Evolutionary conservation across 371 early-diverging fungal species (phyloP).

Genomic region (Mucor sp.): DNA sequence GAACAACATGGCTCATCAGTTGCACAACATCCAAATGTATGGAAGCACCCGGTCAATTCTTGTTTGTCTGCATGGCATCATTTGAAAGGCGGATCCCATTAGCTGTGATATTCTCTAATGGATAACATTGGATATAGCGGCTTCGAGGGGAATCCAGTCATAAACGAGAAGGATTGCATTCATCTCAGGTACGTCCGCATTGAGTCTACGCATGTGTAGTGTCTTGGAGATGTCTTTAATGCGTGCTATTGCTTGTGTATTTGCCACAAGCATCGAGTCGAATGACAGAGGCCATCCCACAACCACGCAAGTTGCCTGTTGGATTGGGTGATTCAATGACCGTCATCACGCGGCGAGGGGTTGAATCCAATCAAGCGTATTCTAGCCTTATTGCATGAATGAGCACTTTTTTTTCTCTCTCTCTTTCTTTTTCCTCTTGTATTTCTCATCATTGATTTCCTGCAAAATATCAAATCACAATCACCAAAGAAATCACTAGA

Average conservation of each 20-base stretch:
- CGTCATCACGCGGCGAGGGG: neutral
- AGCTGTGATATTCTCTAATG: no score
- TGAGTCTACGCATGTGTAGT: neutral
- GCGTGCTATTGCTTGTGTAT: no score
- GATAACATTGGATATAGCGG: no score
- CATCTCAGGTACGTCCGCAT: neutral
- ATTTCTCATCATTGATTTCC: neutral
- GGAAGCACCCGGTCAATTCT: neutral
- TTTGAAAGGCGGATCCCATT: neutral
- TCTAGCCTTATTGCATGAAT: neutral
- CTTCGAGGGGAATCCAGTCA: no score
- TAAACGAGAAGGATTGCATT: no score
- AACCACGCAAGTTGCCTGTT: no score
- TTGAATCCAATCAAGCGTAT: neutral
- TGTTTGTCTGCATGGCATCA: neutral
- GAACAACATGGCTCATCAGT: neutral
- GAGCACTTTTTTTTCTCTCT: neutral
- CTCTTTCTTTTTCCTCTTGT: neutral
- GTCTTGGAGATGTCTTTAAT: no score
- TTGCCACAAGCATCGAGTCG: no score
- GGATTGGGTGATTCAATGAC: neutral
- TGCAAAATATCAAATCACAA: neutral
- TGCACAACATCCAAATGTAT: neutral
- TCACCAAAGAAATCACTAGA: neutral
- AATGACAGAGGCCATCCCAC: no score